Percentiles rank a stretch among this genome's conserved stretches.
These are phyloP conservation scores for Pseudocercospora vitis DNA, from an alignment of 2,329 filamentous ascomycete genomes.

Conservation along the genomic window DNA sequence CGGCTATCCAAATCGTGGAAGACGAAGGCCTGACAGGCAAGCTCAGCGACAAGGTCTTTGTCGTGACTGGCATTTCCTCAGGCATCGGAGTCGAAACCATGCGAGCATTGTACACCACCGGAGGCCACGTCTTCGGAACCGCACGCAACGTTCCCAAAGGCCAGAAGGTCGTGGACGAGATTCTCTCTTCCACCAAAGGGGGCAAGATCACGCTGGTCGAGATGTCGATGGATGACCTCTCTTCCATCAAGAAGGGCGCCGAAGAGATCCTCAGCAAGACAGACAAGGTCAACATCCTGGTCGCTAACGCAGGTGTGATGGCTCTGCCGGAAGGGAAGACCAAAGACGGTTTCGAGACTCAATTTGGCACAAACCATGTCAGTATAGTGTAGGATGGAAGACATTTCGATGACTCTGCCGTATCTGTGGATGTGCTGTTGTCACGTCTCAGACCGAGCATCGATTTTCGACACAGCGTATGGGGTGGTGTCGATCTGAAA, in stretches of 20 bases:
- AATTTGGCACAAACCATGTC: constrained; percentile 53
- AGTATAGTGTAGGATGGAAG: no score
- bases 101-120: constrained; percentile 47
- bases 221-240: constrained; percentile 35
- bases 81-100: constrained; percentile 50
- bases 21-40: constrained; percentile 36
- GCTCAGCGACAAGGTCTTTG: constrained; percentile 40
- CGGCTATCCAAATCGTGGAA: constrained; percentile 31
- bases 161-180: constrained; percentile 34
- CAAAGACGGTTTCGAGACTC: constrained; percentile 44
- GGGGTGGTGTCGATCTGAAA: no score
- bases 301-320: constrained; percentile 44
- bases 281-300: constrained; percentile 33
- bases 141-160: constrained; percentile 47
- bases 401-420: no score
- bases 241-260: constrained; percentile 37
- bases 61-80: constrained; percentile 49
- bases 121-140: constrained; percentile 48
- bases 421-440: no score
- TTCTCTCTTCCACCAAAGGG: constrained; percentile 25
- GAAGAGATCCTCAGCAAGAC: constrained; percentile 26
- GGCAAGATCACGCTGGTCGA: constrained; percentile 41
- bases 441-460: no score
- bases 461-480: no score
- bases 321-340: constrained; percentile 42